Percentiles rank a stretch among this genome's conserved stretches.
Conservation (phyloP, 768 basidiomycete species). For the Hirschioporus abietinus region DNA sequence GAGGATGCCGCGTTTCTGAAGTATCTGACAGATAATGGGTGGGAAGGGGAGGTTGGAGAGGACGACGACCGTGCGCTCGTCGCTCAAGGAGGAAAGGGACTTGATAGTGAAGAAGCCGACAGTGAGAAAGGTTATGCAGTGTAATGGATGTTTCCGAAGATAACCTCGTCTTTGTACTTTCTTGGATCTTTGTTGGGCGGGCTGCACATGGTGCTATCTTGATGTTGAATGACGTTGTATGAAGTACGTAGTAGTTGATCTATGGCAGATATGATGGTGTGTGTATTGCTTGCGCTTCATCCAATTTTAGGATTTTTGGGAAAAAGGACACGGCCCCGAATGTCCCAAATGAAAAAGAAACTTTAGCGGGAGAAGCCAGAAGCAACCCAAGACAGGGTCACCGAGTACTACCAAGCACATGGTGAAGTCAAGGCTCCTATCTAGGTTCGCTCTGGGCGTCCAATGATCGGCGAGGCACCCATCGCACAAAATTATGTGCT, state of each 20-base stretch:
- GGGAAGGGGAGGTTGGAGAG: conserved; percentile 60
- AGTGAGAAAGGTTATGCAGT: conserved; percentile 13
- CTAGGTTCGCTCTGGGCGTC: background rate
- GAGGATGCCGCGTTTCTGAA: conserved; percentile 59
- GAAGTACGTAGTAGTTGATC: background rate
- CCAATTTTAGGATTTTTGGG: background rate
- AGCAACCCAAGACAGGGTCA: conserved; percentile 1
- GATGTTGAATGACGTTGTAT: background rate
- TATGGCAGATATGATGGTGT: background rate
- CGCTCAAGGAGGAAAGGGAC: conserved; percentile 7
- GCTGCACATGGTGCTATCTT: background rate
- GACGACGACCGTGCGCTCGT: conserved; percentile 34
- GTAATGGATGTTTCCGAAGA: conserved; percentile 13
- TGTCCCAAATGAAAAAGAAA: conserved; percentile 1
- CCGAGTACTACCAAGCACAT: background rate
- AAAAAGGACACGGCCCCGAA: background rate
- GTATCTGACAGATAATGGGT: conserved; percentile 58
- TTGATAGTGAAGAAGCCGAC: conserved; percentile 6
- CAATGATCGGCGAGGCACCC: background rate
- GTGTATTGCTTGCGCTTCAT: background rate
- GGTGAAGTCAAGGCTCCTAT: background rate
- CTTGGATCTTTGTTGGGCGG: conserved; percentile 12
- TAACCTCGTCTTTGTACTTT: conserved; percentile 14
- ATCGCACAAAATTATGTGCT: background rate
- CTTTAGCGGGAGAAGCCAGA: background rate